Base-by-base conservation (phyloP, 305 asterid genomes). In the Rubia tinctorum region DNA sequence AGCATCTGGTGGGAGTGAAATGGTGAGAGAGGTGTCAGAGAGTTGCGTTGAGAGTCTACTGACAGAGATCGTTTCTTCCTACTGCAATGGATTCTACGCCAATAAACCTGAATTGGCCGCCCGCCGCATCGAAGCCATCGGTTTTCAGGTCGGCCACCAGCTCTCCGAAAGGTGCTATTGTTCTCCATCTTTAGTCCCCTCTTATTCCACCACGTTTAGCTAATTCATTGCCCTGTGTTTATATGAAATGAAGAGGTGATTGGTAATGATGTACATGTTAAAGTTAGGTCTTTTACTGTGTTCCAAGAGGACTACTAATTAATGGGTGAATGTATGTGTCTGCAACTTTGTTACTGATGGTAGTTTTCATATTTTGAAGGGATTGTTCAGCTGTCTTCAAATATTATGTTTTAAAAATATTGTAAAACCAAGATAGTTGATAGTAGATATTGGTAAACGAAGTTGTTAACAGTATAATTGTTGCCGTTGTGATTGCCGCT, bases 81-180 rank as follows among this genome's bases (percentile, higher is more conserved):
- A 73, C 34, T 64, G 71, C 71, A 51, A 64, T 73, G 77, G 71
- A 27, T 73, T 73, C 77, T 73, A 65, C 47, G 71, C 77, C 37
- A 73, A 37, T n/a, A 73, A 73, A 37, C 71, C 77, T 11, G 77
- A 73, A 68, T 59, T 73, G 22, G 77, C 77, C 23, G 71, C 77
- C 77, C 71, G 77, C 11, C 64, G 71, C 71, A 65, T 73, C 71
- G 77, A 73, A 73, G 77, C 77, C 62, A 73, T 73, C 43, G 77
- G 71, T n/a, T 63, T 73, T 37, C 77, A 73, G 20, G 77, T 73
- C 37, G 77, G 77, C 71, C 77, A 65, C 65, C 77, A 73, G 58
- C 77, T 73, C 40, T 73, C 77, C 23, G 71, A 73, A 20, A 73
- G 77, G 77, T 73, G 2, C 0, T 11, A 44, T 23, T n/a, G 4